Base-by-base conservation (phyloP, 345 rosid genomes). In the Rubroshorea leprosula region DNA sequence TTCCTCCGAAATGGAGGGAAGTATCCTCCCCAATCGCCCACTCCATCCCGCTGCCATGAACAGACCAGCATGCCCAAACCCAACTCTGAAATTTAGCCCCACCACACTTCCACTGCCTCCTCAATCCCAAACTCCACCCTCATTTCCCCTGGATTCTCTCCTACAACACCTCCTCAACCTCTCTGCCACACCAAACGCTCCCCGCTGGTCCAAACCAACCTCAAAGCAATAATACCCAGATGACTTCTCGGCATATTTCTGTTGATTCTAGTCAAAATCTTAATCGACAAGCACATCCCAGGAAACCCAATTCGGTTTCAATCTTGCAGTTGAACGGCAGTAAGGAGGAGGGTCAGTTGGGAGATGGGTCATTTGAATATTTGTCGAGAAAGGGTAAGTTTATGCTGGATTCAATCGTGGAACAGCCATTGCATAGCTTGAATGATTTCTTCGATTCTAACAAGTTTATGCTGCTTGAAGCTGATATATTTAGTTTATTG, bases 1-100 rank as follows among this genome's bases (percentile, higher is more conserved):
- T n/a, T n/a, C n/a, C n/a, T n/a, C n/a, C n/a, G n/a, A n/a, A 57
- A 90, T 90, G 97, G 97, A 90, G 63, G 85, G 89, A 20, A 45
- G 75, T 21, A 66, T 87, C 72, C 69, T 85, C 52, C 89, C 95
- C 23, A 76, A 58, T 68, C 75, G 78, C 66, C 97, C 95, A 16
- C 60, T 72, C 0, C 72, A 68, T 56, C 78, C 90, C 44, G 54
- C 72, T 48, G 85, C 82, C 20, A 23, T 71, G 13, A 80, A 72
- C 13, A 61, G 70, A 22, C 74, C 74, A 23, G 46, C 76, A 0
- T 71, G 24, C 4, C 72, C 82, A 29, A 69, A 41, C 31, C 73
- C 75, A 1, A 65, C 86, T 5, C 51, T 80, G 43, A 84, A 78
- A 69, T 82, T 81, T 88, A 82, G 75, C 66, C 83, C 94, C 1